Evolutionary conservation across 805 yeast genomes (phyloP).

Genomic region (Kodamaea lidongshanica): DNA sequence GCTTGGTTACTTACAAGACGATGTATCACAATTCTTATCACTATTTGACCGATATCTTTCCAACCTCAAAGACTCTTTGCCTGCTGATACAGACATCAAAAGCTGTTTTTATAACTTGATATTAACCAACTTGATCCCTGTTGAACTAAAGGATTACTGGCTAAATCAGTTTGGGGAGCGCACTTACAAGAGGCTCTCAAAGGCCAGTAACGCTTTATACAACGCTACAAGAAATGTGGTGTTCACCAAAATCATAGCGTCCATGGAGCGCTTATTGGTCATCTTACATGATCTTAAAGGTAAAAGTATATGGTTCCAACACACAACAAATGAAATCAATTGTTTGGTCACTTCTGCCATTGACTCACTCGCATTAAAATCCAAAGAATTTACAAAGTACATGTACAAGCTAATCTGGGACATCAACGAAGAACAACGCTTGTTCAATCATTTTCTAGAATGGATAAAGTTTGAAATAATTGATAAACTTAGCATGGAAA

Average conservation of each 20-base stretch:
- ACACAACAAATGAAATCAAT: constrained; percentile 9
- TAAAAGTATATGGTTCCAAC: constrained; percentile 30
- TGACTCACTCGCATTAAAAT: constrained; percentile 8
- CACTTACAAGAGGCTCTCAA: constrained; percentile 52
- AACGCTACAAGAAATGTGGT: constrained; percentile 44
- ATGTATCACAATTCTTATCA: constrained; percentile 20
- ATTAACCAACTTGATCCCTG: constrained; percentile 50
- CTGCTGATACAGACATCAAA: constrained; percentile 11
- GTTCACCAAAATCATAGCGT: constrained; percentile 47
- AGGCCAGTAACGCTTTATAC: constrained; percentile 44
- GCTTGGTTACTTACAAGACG: constrained; percentile 14
- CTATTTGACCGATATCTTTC: constrained; percentile 28
- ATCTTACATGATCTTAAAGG: constrained; percentile 40
- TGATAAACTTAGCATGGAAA: constrained; percentile 32
- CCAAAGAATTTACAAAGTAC: constrained; percentile 23
- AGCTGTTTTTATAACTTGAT: constrained; percentile 38
- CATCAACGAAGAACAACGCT: constrained; percentile 41
- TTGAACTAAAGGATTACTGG: constrained; percentile 50
- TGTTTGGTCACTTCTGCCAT: constrained; percentile 7
- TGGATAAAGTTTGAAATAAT: constrained; percentile 38
- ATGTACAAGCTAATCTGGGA: constrained; percentile 36
- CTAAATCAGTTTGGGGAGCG: constrained; percentile 62
- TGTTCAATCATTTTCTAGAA: constrained; percentile 38
- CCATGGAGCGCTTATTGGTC: constrained; percentile 49
- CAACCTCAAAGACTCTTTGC: constrained; percentile 24